Conservation (phyloP, 805 yeast species). For the Candida ascalaphidarum region DNA sequence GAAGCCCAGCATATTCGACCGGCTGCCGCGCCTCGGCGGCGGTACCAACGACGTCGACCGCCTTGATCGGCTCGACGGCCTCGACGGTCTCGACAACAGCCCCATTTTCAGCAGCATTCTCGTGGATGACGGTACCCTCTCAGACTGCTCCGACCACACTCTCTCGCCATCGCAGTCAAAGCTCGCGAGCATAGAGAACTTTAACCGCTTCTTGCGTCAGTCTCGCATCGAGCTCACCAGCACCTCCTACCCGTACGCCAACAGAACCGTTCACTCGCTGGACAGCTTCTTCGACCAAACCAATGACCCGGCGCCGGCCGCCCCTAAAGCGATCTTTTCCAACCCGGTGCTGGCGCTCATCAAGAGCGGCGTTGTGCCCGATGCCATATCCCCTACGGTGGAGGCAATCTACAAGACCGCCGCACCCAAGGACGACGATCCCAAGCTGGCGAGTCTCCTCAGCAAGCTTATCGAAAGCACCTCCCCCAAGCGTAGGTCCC, state of each 20-base stretch:
- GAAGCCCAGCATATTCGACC: too few relatives aligned
- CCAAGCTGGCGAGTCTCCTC: too few relatives aligned
- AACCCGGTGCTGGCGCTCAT: slow-evolving; percentile 1
- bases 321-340: slow-evolving; percentile 16
- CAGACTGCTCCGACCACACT: background rate
- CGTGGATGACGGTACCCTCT: background rate
- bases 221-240: slow-evolving; percentile 22
- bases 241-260: slow-evolving; percentile 18
- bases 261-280: too few relatives aligned
- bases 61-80: slow-evolving; percentile 4
- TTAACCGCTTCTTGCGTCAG: slow-evolving; percentile 18
- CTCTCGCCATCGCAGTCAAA: background rate
- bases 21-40: too few relatives aligned
- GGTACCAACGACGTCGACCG: slow-evolving; percentile 1
- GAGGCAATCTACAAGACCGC: too few relatives aligned
- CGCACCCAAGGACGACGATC: too few relatives aligned
- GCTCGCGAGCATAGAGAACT: slow-evolving; percentile 5
- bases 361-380: background rate
- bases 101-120: background rate
- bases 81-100: slow-evolving; percentile 13
- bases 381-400: too few relatives aligned
- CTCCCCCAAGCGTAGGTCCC: too few relatives aligned
- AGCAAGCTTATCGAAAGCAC: too few relatives aligned
- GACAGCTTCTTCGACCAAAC: too few relatives aligned
- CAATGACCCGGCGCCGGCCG: too few relatives aligned